A percentile compares a stretch with the other conserved stretches of the same genome.
These are phyloP conservation scores for Selaginella tamariscina DNA, from an alignment of 75 land plant species.

Conservation along the genomic window DNA sequence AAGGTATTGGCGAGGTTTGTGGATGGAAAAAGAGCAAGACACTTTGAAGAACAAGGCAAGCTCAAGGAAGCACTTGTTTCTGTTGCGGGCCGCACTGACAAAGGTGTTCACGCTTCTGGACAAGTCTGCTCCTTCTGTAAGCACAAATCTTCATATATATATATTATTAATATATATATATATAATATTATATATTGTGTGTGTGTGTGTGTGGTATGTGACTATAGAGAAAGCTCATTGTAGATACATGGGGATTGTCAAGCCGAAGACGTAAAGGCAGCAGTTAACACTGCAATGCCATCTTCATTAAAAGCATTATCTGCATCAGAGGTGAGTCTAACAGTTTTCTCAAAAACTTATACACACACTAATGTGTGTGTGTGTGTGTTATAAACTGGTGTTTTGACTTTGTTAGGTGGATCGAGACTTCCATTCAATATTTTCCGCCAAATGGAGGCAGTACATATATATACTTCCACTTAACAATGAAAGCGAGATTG, in stretches of 20 bases:
- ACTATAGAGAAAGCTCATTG: too few relatives aligned
- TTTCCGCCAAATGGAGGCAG: constrained; percentile 75
- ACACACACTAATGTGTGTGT: background rate
- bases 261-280: constrained; percentile 32
- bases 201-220: too few relatives aligned
- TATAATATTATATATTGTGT: too few relatives aligned
- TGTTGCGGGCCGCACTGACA: constrained; percentile 86
- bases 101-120: constrained; percentile 59
- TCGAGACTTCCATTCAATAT: constrained; percentile 71
- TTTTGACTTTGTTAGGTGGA: constrained; percentile 42
- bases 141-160: constrained; percentile 18
- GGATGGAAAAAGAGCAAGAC: constrained; percentile 44
- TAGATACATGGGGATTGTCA: constrained; percentile 65
- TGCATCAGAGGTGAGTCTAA: constrained; percentile 40
- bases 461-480: constrained; percentile 68
- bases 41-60: constrained; percentile 30
- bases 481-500: constrained; percentile 16
- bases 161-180: too few relatives aligned
- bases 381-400: background rate
- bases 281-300: constrained; percentile 38
- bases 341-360: too few relatives aligned
- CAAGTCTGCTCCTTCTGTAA: constrained; percentile 88
- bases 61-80: constrained; percentile 40
- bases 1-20: constrained; percentile 50
- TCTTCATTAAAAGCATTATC: constrained; percentile 34